Percentiles rank a stretch among this genome's conserved stretches.
Conservation (phyloP, 164 flowering plant genomes). For the Euptelea pleiosperma region DNA sequence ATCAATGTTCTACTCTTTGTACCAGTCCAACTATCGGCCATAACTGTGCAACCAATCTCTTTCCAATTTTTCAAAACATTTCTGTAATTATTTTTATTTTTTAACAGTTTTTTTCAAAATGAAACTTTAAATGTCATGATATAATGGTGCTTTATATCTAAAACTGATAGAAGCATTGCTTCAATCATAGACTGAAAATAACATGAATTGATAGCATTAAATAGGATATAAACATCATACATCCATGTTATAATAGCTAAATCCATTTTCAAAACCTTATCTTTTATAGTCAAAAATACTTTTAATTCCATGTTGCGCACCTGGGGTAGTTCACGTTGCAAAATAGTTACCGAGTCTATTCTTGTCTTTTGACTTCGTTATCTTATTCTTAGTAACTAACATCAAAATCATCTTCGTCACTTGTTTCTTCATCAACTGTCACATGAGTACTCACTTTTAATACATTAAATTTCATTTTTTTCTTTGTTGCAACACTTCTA, state of each 20-base stretch:
- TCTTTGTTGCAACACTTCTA: neutral
- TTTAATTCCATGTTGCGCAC: neutral
- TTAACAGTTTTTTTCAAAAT: neutral
- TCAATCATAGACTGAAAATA: slow-evolving; percentile 5
- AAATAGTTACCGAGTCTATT: neutral
- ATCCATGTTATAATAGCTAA: neutral
- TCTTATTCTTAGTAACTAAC: too few relatives aligned
- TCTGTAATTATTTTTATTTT: too few relatives aligned
- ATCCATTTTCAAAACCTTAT: neutral
- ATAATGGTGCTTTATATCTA: slow-evolving; percentile 1
- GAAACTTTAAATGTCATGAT: neutral
- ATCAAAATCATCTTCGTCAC: too few relatives aligned
- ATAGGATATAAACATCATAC: slow-evolving; percentile 12
- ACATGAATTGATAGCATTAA: slow-evolving; percentile 5
- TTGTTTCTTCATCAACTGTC: too few relatives aligned
- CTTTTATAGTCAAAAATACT: neutral
- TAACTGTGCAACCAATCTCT: slow-evolving; percentile 12
- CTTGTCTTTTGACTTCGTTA: too few relatives aligned
- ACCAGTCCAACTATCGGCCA: slow-evolving; percentile 15
- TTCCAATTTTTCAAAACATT: neutral
- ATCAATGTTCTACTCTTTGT: neutral
- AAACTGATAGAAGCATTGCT: slow-evolving; percentile 4
- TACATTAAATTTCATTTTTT: neutral
- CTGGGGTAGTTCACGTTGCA: neutral
- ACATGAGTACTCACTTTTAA: too few relatives aligned